phyloP scores from a whole-genome alignment of 2,329 filamentous ascomycete species.

The Fusarium burgessii region DNA sequence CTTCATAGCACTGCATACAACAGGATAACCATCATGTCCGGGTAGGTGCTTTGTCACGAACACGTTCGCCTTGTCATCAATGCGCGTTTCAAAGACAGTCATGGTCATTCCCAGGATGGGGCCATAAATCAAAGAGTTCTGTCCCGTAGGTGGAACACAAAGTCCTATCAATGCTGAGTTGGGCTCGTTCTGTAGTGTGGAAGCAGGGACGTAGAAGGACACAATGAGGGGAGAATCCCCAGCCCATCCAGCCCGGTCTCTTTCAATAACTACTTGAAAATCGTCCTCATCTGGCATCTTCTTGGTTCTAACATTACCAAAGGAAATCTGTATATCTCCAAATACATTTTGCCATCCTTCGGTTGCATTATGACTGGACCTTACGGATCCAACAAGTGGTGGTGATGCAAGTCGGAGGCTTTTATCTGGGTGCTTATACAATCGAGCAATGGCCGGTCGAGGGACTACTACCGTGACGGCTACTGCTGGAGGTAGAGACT shows the following conservation, averaged over 20 bases:
- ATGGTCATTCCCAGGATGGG: conserved; percentile 44
- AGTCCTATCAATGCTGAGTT: conserved; percentile 50
- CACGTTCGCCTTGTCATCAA: conserved; percentile 48
- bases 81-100: conserved; percentile 49
- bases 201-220: conserved; percentile 56
- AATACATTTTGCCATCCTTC: conserved; percentile 53
- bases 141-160: conserved; percentile 44
- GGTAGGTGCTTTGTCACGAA: conserved; percentile 55
- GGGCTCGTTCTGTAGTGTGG: conserved; percentile 51
- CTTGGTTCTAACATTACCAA: conserved; percentile 52
- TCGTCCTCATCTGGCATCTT: conserved; percentile 47
- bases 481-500: conserved; percentile 51
- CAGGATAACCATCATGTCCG: conserved; percentile 48
- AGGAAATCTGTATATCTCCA: conserved; percentile 55
- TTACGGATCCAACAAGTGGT: conserved; percentile 48
- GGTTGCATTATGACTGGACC: conserved; percentile 37
- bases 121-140: conserved; percentile 43
- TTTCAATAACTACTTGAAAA: conserved; percentile 50
- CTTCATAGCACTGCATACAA: conserved; percentile 42
- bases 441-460: conserved; percentile 39
- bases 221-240: conserved; percentile 55
- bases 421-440: conserved; percentile 42
- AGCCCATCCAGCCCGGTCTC: conserved; percentile 53
- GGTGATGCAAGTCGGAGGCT: conserved; percentile 42
- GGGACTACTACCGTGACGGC: conserved; percentile 55